Evolutionary conservation across 108 stramenopile genomes (phyloP).

Genomic region (Nitzschia putrida): DNA sequence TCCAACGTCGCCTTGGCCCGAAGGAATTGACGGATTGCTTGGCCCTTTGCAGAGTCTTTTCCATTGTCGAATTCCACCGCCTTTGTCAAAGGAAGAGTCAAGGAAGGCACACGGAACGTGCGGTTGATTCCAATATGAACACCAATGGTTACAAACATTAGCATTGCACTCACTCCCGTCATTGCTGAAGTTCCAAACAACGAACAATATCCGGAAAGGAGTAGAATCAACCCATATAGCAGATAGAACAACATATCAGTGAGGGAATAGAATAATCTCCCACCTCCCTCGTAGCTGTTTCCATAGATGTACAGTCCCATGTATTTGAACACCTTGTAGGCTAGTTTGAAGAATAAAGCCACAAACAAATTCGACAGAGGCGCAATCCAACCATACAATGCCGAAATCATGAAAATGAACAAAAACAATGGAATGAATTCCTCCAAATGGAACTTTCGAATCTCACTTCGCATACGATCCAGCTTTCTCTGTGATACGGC

Average conservation of each 20-base stretch:
- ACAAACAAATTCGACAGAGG: constrained; percentile 33
- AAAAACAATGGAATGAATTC: constrained; percentile 31
- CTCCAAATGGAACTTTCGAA: constrained; percentile 27
- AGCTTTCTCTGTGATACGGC: constrained; percentile 22
- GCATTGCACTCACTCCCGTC: constrained; percentile 1
- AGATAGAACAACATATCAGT: constrained; percentile 45
- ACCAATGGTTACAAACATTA: constrained; percentile 2
- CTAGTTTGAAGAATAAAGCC: constrained; percentile 53
- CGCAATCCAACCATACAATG: constrained; percentile 23
- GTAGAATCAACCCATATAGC: constrained; percentile 31
- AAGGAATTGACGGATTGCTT: background rate
- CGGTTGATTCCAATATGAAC: background rate
- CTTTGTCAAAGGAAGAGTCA: background rate
- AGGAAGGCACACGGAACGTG: background rate
- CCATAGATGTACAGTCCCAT: constrained; percentile 55
- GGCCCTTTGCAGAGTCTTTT: background rate
- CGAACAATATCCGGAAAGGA: constrained; percentile 9
- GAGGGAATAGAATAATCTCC: constrained; percentile 54
- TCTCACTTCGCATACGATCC: constrained; percentile 1
- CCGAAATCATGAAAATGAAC: constrained; percentile 28
- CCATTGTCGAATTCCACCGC: background rate
- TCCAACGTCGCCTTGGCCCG: background rate
- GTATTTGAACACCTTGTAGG: constrained; percentile 58
- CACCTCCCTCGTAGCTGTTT: constrained; percentile 57
- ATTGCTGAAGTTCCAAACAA: constrained; percentile 10